phyloP scores from a whole-genome alignment of 768 basidiomycete genomes.

The Kwoniella heveanensis region DNA sequence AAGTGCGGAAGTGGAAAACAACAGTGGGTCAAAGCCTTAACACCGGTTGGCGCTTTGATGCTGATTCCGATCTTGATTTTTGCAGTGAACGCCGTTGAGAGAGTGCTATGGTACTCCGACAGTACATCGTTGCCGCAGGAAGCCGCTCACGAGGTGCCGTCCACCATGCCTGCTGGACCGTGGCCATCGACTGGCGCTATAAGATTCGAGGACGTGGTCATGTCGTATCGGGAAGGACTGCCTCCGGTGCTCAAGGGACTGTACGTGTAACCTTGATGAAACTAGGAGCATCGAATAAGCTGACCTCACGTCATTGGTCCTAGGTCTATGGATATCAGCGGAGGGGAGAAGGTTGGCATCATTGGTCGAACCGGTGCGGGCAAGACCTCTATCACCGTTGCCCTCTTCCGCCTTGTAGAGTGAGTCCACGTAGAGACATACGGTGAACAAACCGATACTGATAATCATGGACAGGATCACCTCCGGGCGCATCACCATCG shows the following conservation, averaged over 20 bases:
- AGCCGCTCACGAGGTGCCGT: constrained; percentile 66
- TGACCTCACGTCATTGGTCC: not conserved
- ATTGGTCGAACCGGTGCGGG: constrained; percentile 85
- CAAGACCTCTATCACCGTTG: constrained; percentile 83
- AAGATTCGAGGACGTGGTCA: constrained; percentile 69
- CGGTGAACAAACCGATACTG: no score
- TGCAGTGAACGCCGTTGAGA: constrained; percentile 55
- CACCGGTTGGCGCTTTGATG: not conserved
- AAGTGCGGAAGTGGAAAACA: constrained; percentile 75
- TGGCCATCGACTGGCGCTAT: constrained; percentile 79
- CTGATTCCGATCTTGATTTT: no score
- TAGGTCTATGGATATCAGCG: constrained; percentile 64
- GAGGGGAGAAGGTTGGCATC: constrained; percentile 90
- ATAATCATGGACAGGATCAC: no score
- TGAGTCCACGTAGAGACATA: constrained; percentile 13
- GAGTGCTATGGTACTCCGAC: constrained; percentile 77
- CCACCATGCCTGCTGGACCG: constrained; percentile 61
- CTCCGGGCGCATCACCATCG: constrained; percentile 73
- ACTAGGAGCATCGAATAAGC: no score
- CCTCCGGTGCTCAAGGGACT: constrained; percentile 79
- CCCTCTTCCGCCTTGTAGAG: constrained; percentile 66
- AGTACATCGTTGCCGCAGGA: constrained; percentile 67
- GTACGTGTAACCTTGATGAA: constrained; percentile 19
- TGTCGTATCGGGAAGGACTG: constrained; percentile 81
- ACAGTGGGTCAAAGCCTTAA: constrained; percentile 58